These are phyloP conservation scores for Solanum acaule DNA, from an alignment of 257 asterid genomes.

Conservation along the genomic window DNA sequence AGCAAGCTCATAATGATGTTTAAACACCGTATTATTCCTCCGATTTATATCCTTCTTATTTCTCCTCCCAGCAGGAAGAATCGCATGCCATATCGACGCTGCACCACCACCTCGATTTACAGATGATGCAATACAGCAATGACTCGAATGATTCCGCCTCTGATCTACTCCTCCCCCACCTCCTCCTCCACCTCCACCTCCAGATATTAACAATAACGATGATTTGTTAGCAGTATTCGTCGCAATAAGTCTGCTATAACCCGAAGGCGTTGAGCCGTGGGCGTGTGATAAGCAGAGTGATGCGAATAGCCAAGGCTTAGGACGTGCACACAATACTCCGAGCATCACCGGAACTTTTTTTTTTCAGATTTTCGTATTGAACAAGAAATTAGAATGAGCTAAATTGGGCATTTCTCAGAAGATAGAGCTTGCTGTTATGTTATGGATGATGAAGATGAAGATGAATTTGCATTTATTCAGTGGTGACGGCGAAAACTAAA, in stretches of 20 bases:
- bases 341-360: constrained; percentile 47
- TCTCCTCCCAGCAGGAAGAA: constrained; percentile 31
- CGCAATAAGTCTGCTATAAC: constrained; percentile 25
- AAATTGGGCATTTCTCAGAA: neutral
- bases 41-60: neutral
- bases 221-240: constrained; percentile 4
- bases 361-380: neutral
- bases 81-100: constrained; percentile 69
- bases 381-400: neutral
- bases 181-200: neutral
- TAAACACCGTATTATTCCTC: constrained; percentile 21
- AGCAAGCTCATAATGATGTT: constrained; percentile 30
- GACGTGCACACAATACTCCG: constrained; percentile 62
- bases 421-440: neutral
- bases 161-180: neutral
- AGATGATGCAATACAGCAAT: constrained; percentile 11
- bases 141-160: constrained; percentile 19
- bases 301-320: constrained; percentile 47
- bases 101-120: constrained; percentile 15
- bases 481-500: neutral
- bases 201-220: neutral
- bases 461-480: neutral
- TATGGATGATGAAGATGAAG: neutral
- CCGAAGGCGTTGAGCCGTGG: constrained; percentile 30
- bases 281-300: constrained; percentile 33